Base-by-base conservation (phyloP, 208 protist species). In the Wallacemonas sp. region DNA sequence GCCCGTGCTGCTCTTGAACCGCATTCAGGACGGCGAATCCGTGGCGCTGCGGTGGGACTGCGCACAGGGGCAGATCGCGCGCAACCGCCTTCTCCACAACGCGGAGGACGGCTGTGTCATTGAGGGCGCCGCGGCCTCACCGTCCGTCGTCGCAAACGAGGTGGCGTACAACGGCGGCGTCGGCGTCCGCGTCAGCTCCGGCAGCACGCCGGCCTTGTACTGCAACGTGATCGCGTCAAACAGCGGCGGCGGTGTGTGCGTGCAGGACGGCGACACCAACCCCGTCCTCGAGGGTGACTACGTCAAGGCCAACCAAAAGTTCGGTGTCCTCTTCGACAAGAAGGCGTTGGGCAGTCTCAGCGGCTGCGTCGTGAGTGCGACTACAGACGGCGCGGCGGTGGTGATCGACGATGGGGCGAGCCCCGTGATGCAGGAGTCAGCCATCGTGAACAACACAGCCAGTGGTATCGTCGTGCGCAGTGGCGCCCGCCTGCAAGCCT, bases 1-100 rank as follows among this genome's bases (percentile, higher is more conserved):
- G 2, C 65, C 75, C 2, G 46, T 66, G 17, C 14, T 81, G 34
- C 21, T 54, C 23, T 38, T 23, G 24, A 81, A 81, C 58, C 26
- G 14, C 46, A 62, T 81, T 12, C 41, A 41, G 12, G 21, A 26
- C 46, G 70, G 70, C 30, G 38, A 57, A 1, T 2, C 36, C n/a
- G 19, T 39, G 12, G 74, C 68, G 1, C 24, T 74, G 12, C 52
- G 39, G 17, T 65, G 63, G 54, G 44, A 36, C 8, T 33, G 36
- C 57, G 61, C 47, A 9, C 26, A 48, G 17, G 68, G 68, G 2
- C 44, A 49, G 49, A 26, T 80, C 3, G 52, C 26, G 3, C 55
- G 68, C 49, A 81, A 81, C 62, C 30, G 26, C 39, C 36, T 81
- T 23, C n/a, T 38, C 1, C 14, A 43, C 33, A 81, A 81, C 57